Conservation (phyloP, 495 filamentous ascomycete genomes). For the Penicillium desertorum region DNA sequence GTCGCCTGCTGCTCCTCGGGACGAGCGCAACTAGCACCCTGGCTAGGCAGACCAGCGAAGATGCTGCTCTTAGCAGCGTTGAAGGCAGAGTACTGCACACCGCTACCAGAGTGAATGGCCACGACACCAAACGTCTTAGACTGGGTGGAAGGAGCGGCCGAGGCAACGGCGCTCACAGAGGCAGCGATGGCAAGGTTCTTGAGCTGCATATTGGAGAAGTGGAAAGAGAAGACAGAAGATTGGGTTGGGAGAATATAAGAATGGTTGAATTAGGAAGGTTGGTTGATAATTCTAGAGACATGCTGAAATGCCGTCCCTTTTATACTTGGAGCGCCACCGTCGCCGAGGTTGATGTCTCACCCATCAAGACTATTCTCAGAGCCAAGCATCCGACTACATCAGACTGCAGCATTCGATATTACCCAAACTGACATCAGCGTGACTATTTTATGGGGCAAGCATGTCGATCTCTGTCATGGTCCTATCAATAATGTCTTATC, state of each 20-base stretch:
- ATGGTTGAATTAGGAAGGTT: neutral
- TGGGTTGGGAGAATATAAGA: neutral
- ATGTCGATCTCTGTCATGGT: neutral
- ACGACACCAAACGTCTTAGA: slow-evolving; percentile 44
- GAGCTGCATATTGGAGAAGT: slow-evolving; percentile 31
- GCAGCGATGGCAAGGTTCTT: slow-evolving; percentile 27
- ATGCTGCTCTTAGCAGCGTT: slow-evolving; percentile 45
- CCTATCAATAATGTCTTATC: neutral
- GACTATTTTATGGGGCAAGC: slow-evolving; percentile 1
- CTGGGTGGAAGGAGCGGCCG: slow-evolving; percentile 26
- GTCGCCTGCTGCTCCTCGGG: slow-evolving; percentile 40
- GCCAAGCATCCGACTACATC: neutral
- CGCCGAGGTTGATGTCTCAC: slow-evolving; percentile 10
- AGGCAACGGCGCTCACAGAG: slow-evolving; percentile 25
- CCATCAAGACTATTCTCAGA: neutral
- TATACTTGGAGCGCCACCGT: slow-evolving; percentile 6
- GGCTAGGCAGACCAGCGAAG: slow-evolving; percentile 40
- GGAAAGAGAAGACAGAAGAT: neutral
- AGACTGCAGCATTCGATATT: neutral
- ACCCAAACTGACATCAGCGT: slow-evolving; percentile 3
- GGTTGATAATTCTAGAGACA: neutral
- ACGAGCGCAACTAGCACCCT: slow-evolving; percentile 48
- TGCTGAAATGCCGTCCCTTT: slow-evolving; percentile 1
- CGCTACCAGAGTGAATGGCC: slow-evolving; percentile 47
- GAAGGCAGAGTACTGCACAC: slow-evolving; percentile 43